A percentile compares a stretch with the other conserved stretches of the same genome.
Evolutionary conservation across 2,329 filamentous ascomycete genomes (phyloP).

Genomic region (Sphaceloma murrayae): DNA sequence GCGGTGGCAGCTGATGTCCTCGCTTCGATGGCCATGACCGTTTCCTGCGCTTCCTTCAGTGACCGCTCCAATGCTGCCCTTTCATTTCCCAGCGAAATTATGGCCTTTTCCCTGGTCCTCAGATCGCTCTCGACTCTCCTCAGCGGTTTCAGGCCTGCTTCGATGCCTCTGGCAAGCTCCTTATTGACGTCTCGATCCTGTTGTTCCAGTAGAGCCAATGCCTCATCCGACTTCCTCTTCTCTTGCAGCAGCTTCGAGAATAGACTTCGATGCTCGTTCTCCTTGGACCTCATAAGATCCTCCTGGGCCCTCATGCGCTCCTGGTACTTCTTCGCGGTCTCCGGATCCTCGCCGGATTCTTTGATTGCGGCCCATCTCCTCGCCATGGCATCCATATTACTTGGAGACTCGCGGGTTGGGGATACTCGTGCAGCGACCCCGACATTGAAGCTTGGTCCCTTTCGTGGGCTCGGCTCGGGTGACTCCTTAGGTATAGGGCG

Average conservation of each 20-base stretch:
- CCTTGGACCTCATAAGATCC: background rate
- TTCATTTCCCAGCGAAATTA: conserved; percentile 1
- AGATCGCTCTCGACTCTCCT: background rate
- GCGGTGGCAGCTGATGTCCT: too few species aligned
- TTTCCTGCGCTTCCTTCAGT: conserved; percentile 9
- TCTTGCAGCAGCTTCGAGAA: background rate
- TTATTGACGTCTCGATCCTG: too few species aligned
- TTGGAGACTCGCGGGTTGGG: background rate
- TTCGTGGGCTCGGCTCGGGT: too few species aligned
- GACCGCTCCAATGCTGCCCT: background rate
- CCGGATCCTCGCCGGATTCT: background rate
- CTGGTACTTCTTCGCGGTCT: background rate
- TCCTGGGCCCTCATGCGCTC: background rate
- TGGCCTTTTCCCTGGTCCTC: background rate
- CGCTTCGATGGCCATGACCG: too few species aligned
- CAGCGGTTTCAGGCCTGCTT: background rate
- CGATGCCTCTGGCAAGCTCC: background rate
- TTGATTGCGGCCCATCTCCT: background rate
- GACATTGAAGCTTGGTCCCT: too few species aligned
- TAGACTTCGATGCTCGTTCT: background rate
- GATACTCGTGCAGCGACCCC: too few species aligned
- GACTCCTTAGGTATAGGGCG: too few species aligned
- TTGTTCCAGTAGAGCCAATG: too few species aligned
- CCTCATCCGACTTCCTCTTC: background rate
- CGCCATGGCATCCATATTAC: background rate